phyloP scores from a whole-genome alignment of 2,329 filamentous ascomycete genomes.

The Botryotinia calthae region DNA sequence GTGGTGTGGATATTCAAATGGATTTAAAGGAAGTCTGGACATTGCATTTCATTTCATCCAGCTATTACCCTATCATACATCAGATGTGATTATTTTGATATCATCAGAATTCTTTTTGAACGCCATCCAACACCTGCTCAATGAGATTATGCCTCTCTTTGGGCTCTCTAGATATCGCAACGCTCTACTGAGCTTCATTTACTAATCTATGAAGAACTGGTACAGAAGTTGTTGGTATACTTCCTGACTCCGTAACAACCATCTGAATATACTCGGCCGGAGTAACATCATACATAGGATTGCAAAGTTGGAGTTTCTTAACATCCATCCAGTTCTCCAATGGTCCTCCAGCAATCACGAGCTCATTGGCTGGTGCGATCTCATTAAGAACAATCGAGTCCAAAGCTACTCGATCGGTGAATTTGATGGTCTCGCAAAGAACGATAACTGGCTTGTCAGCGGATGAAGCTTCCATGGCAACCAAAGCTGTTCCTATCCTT shows the following conservation, averaged over 20 bases:
- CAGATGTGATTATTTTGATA: constrained; percentile 11
- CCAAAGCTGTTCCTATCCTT: constrained; percentile 78
- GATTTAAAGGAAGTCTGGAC: neutral
- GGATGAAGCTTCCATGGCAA: constrained; percentile 79
- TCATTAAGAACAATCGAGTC: constrained; percentile 96
- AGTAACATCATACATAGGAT: constrained; percentile 90
- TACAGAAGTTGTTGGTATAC: constrained; percentile 80
- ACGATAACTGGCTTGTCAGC: constrained; percentile 79
- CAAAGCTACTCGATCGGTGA: constrained; percentile 82
- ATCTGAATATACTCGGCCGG: constrained; percentile 82
- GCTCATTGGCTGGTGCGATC: constrained; percentile 72
- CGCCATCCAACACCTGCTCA: constrained; percentile 4
- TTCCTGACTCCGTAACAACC: constrained; percentile 88
- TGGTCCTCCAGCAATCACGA: constrained; percentile 43
- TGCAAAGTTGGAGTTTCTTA: constrained; percentile 59
- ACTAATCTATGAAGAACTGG: constrained; percentile 67
- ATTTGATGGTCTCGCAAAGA: constrained; percentile 93
- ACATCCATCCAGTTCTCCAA: constrained; percentile 57
- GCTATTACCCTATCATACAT: constrained; percentile 27
- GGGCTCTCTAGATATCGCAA: neutral
- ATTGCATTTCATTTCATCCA: constrained; percentile 8
- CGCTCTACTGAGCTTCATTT: constrained; percentile 38
- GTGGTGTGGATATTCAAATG: neutral
- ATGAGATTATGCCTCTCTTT: neutral
- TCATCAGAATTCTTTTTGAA: constrained; percentile 7